These are phyloP conservation scores for Ogataea naganishii DNA, from an alignment of 805 yeast genomes.

Conservation along the genomic window DNA sequence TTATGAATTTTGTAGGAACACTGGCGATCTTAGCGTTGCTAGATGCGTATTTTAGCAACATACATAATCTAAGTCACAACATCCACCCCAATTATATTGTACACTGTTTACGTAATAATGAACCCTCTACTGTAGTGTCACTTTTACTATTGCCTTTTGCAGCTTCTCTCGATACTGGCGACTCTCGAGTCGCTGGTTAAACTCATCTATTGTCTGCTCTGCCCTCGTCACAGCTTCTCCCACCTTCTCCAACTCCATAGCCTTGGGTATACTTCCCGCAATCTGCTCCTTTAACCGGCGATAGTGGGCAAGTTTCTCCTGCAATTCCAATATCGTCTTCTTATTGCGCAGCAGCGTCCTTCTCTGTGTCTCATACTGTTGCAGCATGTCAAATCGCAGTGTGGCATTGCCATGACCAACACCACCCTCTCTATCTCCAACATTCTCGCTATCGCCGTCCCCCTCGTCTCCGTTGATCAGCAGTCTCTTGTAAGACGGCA, in stretches of 20 bases:
- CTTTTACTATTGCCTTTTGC: slow-evolving; percentile 8
- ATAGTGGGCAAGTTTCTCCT: slow-evolving; percentile 12
- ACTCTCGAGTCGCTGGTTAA: slow-evolving; percentile 11
- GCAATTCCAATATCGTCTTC: slow-evolving; percentile 6
- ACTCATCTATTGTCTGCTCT: slow-evolving; percentile 4
- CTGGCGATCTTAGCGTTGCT: no score
- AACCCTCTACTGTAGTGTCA: slow-evolving; percentile 5
- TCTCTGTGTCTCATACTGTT: slow-evolving; percentile 14
- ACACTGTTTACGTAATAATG: slow-evolving; percentile 2
- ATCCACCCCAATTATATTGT: no score
- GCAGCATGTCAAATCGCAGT: slow-evolving; percentile 10
- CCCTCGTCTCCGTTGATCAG: slow-evolving; percentile 7
- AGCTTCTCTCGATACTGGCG: slow-evolving; percentile 11
- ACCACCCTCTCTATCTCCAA: background rate
- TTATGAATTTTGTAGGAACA: no score
- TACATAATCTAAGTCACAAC: no score
- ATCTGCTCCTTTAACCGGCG: slow-evolving; percentile 5
- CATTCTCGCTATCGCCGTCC: slow-evolving; percentile 1
- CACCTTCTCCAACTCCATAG: slow-evolving; percentile 7
- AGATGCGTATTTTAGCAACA: no score
- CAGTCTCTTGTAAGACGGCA: slow-evolving; percentile 18
- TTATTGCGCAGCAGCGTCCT: slow-evolving; percentile 10
- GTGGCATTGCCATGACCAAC: background rate
- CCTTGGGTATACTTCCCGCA: background rate
- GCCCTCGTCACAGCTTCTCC: slow-evolving; percentile 4